Evolutionary conservation across 2,329 filamentous ascomycete genomes (phyloP).

Genomic region (Penicillium griseofulvum): DNA sequence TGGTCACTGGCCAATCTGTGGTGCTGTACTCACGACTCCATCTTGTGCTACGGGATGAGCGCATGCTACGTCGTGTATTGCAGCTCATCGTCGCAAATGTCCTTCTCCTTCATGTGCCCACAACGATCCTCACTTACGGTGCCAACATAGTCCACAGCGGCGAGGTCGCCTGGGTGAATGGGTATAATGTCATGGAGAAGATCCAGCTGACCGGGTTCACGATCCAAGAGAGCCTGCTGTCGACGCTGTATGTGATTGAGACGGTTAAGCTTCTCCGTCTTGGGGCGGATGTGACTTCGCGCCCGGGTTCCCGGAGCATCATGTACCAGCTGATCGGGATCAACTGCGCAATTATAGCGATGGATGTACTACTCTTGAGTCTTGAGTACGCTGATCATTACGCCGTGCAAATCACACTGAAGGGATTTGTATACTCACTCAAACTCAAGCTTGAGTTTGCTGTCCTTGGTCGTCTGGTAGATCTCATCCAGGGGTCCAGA

Average conservation of each 20-base stretch:
- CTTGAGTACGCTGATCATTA: conserved; percentile 43
- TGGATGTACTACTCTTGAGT: conserved; percentile 46
- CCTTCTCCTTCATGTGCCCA: conserved; percentile 54
- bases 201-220: conserved; percentile 47
- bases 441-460: conserved; percentile 56
- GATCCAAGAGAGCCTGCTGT: conserved; percentile 48
- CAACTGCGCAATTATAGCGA: conserved; percentile 48
- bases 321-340: conserved; percentile 48
- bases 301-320: conserved; percentile 31
- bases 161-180: conserved; percentile 31
- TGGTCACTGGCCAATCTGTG: conserved; percentile 62
- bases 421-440: conserved; percentile 40
- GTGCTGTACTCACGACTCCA: conserved; percentile 64
- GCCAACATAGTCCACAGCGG: conserved; percentile 25
- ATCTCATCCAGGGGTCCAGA: conserved; percentile 34
- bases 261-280: conserved; percentile 49
- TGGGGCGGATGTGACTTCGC: conserved; percentile 21
- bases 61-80: conserved; percentile 50
- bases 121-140: conserved; percentile 55
- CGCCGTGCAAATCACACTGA: conserved; percentile 41
- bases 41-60: conserved; percentile 54
- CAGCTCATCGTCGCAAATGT: conserved; percentile 59
- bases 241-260: conserved; percentile 54
- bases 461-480: conserved; percentile 50
- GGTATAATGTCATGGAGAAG: conserved; percentile 48